These are phyloP conservation scores for Protomyces macrosporus DNA, from an alignment of 1,139 yeast species.

Conservation along the genomic window DNA sequence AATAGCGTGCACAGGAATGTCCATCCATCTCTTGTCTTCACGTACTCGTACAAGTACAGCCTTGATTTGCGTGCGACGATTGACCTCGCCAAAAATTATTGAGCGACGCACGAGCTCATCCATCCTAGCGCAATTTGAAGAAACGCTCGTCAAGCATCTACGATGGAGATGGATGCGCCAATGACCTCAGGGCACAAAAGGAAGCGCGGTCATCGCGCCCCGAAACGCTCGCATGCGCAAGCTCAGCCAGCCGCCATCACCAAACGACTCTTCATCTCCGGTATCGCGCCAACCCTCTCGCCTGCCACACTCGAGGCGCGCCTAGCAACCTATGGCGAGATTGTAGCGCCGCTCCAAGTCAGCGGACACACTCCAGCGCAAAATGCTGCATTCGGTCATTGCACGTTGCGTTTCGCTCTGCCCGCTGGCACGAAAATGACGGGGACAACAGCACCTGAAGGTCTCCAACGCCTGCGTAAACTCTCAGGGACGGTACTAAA, in stretches of 20 bases:
- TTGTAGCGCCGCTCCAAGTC: neutral
- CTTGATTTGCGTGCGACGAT: no score
- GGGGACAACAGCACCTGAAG: neutral
- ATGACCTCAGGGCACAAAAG: neutral
- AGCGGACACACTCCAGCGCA: neutral
- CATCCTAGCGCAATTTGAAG: no score
- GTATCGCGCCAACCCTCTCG: constrained; percentile 6
- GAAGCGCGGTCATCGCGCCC: neutral
- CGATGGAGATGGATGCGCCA: neutral
- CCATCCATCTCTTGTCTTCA: no score
- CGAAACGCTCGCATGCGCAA: neutral
- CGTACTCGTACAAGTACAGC: no score
- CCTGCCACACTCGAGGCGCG: constrained; percentile 1
- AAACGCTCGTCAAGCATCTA: no score
- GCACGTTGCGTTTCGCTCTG: neutral
- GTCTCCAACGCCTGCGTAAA: constrained; percentile 6
- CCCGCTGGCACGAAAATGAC: neutral
- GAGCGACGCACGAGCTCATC: no score
- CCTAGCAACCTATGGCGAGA: constrained; percentile 6
- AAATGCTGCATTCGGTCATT: constrained; percentile 5
- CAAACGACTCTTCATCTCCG: constrained; percentile 17
- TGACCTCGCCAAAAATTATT: no score
- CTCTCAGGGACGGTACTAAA: constrained; percentile 18
- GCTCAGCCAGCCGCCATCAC: neutral
- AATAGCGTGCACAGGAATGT: neutral